Percentiles rank a stretch among this genome's conserved stretches.
phyloP scores from a whole-genome alignment of 2,329 filamentous ascomycete species.

The Botrytis deweyae region DNA sequence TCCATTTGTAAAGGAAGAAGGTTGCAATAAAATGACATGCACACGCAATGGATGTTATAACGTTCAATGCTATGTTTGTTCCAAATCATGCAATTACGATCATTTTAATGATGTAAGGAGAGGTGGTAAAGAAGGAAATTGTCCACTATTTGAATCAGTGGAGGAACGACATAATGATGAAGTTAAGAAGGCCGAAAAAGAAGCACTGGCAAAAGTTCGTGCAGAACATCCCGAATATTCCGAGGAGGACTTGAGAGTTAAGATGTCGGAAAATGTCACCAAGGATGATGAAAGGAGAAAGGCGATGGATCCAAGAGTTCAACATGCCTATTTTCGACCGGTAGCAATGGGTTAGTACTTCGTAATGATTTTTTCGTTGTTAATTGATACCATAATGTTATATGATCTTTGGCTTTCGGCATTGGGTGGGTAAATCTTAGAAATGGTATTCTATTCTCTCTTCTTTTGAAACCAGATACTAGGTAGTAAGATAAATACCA shows the following conservation, averaged over 20 bases:
- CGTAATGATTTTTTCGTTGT: not conserved
- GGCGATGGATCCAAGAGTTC: constrained; percentile 20
- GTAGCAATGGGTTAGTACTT: constrained; percentile 9
- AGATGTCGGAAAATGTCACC: constrained; percentile 54
- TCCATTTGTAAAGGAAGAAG: constrained; percentile 73
- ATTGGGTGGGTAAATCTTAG: not conserved
- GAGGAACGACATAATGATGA: constrained; percentile 63
- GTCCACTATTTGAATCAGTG: constrained; percentile 64
- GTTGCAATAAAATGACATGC: constrained; percentile 85
- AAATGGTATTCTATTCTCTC: not conserved
- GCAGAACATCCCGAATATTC: constrained; percentile 61
- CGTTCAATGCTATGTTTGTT: constrained; percentile 70
- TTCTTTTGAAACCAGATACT: not conserved
- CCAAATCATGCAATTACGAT: constrained; percentile 60
- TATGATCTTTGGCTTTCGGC: not conserved
- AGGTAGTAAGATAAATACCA: not conserved
- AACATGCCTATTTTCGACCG: not conserved
- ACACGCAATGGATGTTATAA: constrained; percentile 52
- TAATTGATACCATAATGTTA: not conserved
- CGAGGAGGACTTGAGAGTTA: constrained; percentile 57
- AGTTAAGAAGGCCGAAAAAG: constrained; percentile 59
- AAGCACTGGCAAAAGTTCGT: constrained; percentile 54
- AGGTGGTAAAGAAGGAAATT: constrained; percentile 54
- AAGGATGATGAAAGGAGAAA: constrained; percentile 43
- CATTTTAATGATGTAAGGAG: constrained; percentile 63